Evolutionary conservation across 2,329 filamentous ascomycete genomes (phyloP), one percentile per base, ranked within the genome.

Genomic region (Periconia sp.): DNA sequence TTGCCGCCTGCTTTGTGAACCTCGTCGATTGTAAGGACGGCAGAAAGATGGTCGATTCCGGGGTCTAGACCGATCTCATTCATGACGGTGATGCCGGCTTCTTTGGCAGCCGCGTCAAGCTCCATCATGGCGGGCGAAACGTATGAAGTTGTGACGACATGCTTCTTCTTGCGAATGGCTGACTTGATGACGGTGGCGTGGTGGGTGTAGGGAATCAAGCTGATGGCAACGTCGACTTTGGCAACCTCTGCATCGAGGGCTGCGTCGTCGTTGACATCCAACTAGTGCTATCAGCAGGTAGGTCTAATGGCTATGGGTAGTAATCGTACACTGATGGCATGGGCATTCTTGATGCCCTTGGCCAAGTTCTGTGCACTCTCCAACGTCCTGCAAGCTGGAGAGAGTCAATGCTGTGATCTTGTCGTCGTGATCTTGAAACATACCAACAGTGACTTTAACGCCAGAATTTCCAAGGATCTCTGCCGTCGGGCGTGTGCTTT

Each of bases 61-160:
- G 85, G 85, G 70, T 88, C 85, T 30, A 78, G 71, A 49, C 61
- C 63, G 39, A 70, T 69, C 59, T 97, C 92, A 75, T 97, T 96
- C 88, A 96, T 92, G 68, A 96, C 92, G 9, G 90, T 95, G 68
- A 96, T 96, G 49, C 91, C 92, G 13, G 92, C 92, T 52, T 87
- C 88, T 80, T 96, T 95, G 70, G 82, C 84, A 60, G 87, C 78
- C 61, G 85, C 78, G 63, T 96, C 87, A 36, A 97, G 84, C 77
- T 92, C 92, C 75, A 86, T 73, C 91, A 96, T 96, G 54, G 89
- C 89, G 3, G 90, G 90, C 4, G 89, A 95, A 57, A 96, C 88
- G 68, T 97, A 97, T 55, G 85, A 90, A 21, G 92, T 96, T 46
- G 92, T 96, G 65, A 97, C 92, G 48, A 97, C 91, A 77, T 97